A percentile compares a stretch with the other conserved stretches of the same genome.
phyloP scores from a whole-genome alignment of 352 stramenopile genomes.

The Phytophthora hibernalis region DNA sequence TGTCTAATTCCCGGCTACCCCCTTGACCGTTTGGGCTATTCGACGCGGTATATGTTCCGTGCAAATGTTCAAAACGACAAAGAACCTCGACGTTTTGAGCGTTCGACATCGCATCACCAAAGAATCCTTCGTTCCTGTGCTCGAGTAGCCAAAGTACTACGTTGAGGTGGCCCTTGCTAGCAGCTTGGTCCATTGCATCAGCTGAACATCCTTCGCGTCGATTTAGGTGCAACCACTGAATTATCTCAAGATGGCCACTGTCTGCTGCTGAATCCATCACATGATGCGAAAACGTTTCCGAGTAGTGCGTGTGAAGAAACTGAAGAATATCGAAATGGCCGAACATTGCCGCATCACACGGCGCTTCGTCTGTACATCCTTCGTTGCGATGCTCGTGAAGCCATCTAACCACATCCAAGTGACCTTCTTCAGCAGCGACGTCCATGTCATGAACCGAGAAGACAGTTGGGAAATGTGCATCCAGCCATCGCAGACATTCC shows the following conservation, averaged over 20 bases:
- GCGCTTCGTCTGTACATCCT: background rate
- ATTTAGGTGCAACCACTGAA: background rate
- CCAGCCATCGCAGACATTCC: background rate
- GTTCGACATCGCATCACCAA: background rate
- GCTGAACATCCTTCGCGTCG: background rate
- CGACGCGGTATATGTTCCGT: background rate
- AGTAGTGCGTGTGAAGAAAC: constrained; percentile 5
- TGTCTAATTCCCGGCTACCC: background rate
- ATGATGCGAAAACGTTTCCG: background rate
- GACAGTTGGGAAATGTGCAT: background rate
- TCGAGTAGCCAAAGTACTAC: constrained; percentile 2
- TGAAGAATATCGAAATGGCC: background rate
- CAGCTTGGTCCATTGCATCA: background rate
- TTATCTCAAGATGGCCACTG: background rate
- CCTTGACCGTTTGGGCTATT: background rate
- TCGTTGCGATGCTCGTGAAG: background rate
- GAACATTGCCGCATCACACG: background rate
- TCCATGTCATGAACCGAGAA: background rate
- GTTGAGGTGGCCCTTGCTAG: background rate
- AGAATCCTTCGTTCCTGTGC: background rate
- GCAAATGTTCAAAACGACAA: background rate
- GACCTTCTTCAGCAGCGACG: background rate
- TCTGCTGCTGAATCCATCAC: background rate
- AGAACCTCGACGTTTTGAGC: constrained; percentile 2
- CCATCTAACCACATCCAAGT: constrained; percentile 2